A percentile compares a stretch with the other conserved stretches of the same genome.
These are phyloP conservation scores for Macrophomina phaseolina DNA, from an alignment of 2,329 filamentous ascomycete species.

Conservation along the genomic window DNA sequence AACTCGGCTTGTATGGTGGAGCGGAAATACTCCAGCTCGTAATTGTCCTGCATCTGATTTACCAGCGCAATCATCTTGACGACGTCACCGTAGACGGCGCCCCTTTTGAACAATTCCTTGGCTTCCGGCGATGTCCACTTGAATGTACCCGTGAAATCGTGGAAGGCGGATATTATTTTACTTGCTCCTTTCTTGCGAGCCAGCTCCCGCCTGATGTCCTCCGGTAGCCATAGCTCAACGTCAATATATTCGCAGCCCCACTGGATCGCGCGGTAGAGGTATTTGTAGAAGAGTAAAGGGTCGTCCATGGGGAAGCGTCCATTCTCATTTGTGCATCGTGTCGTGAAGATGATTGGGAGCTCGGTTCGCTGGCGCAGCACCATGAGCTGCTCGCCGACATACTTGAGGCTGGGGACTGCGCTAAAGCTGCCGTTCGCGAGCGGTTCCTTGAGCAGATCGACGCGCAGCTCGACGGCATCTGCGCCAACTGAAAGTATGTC, in stretches of 20 bases:
- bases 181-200: slow-evolving; percentile 76
- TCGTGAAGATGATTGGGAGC: slow-evolving; percentile 89
- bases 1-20: slow-evolving; percentile 74
- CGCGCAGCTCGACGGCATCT: slow-evolving; percentile 83
- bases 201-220: slow-evolving; percentile 71
- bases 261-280: slow-evolving; percentile 82
- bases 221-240: slow-evolving; percentile 85
- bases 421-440: slow-evolving; percentile 66
- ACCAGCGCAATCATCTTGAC: slow-evolving; percentile 91
- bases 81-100: slow-evolving; percentile 78
- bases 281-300: slow-evolving; percentile 74
- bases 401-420: slow-evolving; percentile 76
- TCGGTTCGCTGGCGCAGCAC: slow-evolving; percentile 81
- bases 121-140: slow-evolving; percentile 80
- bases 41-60: slow-evolving; percentile 82
- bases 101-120: slow-evolving; percentile 72
- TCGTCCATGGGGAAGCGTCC: slow-evolving; percentile 85
- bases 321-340: slow-evolving; percentile 80
- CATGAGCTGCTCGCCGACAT: slow-evolving; percentile 88
- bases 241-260: slow-evolving; percentile 93
- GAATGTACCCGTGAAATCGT: slow-evolving; percentile 84
- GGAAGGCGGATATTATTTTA: slow-evolving; percentile 89
- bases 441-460: slow-evolving; percentile 79
- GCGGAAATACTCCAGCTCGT: slow-evolving; percentile 88
- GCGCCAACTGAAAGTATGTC: slow-evolving; percentile 87